Base-by-base conservation (phyloP, 805 yeast species). In the Starmerella bacillaris region DNA sequence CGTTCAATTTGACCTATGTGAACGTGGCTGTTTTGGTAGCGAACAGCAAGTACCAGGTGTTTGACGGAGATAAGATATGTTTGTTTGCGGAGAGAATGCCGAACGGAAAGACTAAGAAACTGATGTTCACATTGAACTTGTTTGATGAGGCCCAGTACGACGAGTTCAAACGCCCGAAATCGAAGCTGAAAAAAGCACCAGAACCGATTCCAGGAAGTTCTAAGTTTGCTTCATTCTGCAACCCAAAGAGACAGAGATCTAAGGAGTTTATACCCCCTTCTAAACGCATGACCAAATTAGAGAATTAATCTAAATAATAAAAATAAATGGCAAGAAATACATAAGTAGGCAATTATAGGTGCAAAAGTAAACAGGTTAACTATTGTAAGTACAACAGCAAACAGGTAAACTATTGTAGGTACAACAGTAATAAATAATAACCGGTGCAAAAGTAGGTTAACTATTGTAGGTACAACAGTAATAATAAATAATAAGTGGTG, bases 1-100 rank as follows among this genome's bases (percentile, higher is more conserved):
- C 83, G 45, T 68, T 83, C 53, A 75, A 79, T 2, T 78, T 94
- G 50, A 69, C 61, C 46, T 66, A 84, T 5, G 78, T 82, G 47
- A 67, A 67, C 5, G 53, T 57, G 5, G 63, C 63, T 33, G 51
- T 79, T 31, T 75, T 76, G 0, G 70, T 70, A 40, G 75, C 76
- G 2, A 62, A 67, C 21, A 79, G 78, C 46, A 65, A 43, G 11
- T 29, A 63, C 0, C 63, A 70, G 36, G 48, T 84, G 1, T 69
- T 61, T 46, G 62, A 75, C 41, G 76, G 76, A 0, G 94, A 82
- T 51, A 60, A 57, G 21, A 54, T 83, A 4, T 70, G 70, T 46
- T 57, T 82, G 15, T 74, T 82, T 44, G 63, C 66, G 36, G 93
- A 80, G 51, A 64, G 56, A 18, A 58, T 60, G 4, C 58, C 68